Base-by-base conservation (phyloP, 495 filamentous ascomycete genomes). In the Thozetella sp. region DNA sequence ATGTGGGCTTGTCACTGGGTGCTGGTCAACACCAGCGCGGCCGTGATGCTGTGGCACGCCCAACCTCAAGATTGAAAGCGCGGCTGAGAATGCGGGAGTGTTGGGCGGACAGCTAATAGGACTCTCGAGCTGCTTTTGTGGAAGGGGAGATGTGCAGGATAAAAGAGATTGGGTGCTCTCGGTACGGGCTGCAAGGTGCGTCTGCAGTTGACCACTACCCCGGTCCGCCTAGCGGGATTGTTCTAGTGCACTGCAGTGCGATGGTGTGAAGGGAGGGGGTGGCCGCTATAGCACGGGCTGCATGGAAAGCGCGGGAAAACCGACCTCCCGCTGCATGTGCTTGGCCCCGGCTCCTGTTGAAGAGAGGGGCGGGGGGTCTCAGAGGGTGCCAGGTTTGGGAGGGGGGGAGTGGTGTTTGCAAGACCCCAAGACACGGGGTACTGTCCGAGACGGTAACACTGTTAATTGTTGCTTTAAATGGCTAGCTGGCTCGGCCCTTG, bases 41-140 rank as follows among this genome's bases (percentile, higher is more conserved):
- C 19, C 11, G 17, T 37, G 25, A 46, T 15, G 9, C 25, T 51
- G 57, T 34, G 25, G 12, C 22, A 46, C 24, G 46, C 27, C 22
- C 48, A 58, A 58, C 48, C 57, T 60, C 58, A 57, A 19, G 26
- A 54, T 37, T 58, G 51, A 64, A 24, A 53, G 62, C 62, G 59
- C 66, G 59, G 66, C 50, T 62, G 62, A 51, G 15, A 57, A 30
- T 45, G 55, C 26, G 46, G 26, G 20, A 48, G 43, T 48, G 43
- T 19, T 15, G 43, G 20, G 43, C 43, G 43, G 6, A n/a, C 43
- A 48, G 43, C 43, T 15, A 48, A 48, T 48, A 19, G 43, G 43
- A 10, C 43, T 15, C 9, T 48, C 43, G 20, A 48, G 43, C 10
- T 4, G n/a, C 20, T 4, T 11, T 37, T 11, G 43, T 48, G 43